Evolutionary conservation across 2,329 filamentous ascomycete species (phyloP).

Genomic region (Pseudocercospora eumusae): DNA sequence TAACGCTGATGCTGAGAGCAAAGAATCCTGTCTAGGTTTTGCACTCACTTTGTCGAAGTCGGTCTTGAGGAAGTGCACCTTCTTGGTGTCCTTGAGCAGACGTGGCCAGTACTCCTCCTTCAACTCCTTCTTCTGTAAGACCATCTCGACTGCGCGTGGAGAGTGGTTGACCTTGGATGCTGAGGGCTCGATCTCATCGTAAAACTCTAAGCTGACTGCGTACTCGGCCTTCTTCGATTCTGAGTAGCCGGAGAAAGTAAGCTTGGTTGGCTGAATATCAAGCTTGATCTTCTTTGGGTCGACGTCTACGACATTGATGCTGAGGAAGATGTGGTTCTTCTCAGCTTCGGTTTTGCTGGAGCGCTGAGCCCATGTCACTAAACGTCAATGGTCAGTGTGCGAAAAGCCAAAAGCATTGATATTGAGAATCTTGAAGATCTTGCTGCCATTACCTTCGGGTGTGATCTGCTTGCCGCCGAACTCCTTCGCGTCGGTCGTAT

Average conservation of each 20-base stretch:
- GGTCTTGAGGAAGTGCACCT: conserved; percentile 94
- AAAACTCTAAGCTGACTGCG: conserved; percentile 83
- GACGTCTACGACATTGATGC: conserved; percentile 85
- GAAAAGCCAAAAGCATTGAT: background rate
- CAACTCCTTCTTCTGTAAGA: conserved; percentile 95
- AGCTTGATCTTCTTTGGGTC: conserved; percentile 74
- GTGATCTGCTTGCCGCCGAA: conserved; percentile 39
- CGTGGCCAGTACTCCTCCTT: conserved; percentile 92
- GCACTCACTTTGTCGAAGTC: conserved; percentile 86
- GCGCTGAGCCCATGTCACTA: conserved; percentile 98
- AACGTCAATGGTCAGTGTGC: conserved; percentile 29
- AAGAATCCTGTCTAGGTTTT: background rate
- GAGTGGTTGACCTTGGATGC: conserved; percentile 88
- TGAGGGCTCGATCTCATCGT: conserved; percentile 81
- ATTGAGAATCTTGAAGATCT: background rate
- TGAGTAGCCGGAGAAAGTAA: conserved; percentile 82
- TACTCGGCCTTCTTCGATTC: conserved; percentile 84
- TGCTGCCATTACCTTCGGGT: conserved; percentile 39
- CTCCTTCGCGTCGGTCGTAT: conserved; percentile 40
- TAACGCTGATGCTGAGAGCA: conserved; percentile 10
- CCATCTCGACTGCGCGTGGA: conserved; percentile 81
- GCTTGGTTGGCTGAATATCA: conserved; percentile 72
- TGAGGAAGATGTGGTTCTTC: conserved; percentile 95
- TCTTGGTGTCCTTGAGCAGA: conserved; percentile 85
- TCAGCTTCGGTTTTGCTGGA: conserved; percentile 75